Conservation (phyloP, 1,139 yeast species). For the Zygoascus hellenicus region DNA sequence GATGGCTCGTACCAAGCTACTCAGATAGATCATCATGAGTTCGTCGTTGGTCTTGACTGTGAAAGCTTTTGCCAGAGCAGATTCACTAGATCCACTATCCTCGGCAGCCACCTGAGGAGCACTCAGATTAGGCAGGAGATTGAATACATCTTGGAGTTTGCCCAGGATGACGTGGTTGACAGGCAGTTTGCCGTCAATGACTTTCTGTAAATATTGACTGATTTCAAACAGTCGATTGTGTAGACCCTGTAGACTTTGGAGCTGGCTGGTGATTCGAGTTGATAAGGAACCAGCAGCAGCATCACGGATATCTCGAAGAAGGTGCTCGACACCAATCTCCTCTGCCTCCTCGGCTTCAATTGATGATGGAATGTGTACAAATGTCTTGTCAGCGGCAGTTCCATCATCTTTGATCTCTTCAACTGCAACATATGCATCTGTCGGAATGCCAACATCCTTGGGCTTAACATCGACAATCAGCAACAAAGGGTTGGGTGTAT, state of each 20-base stretch:
- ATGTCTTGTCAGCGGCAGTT: constrained; percentile 87
- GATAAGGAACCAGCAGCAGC: constrained; percentile 95
- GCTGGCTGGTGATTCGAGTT: constrained; percentile 78
- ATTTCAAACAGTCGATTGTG: constrained; percentile 77
- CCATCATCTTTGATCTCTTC: constrained; percentile 97
- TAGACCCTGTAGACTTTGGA: constrained; percentile 81
- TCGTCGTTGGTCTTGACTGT: constrained; percentile 93
- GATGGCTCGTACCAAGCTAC: constrained; percentile 86
- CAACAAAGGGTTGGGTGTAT: constrained; percentile 75
- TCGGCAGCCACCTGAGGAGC: constrained; percentile 24
- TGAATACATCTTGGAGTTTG: constrained; percentile 90
- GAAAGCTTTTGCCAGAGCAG: constrained; percentile 62
- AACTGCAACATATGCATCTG: constrained; percentile 90
- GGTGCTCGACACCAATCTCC: constrained; percentile 97
- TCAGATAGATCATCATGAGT: constrained; percentile 85
- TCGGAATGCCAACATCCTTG: constrained; percentile 75
- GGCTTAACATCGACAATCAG: constrained; percentile 92
- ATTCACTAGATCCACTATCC: constrained; percentile 13
- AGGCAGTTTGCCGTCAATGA: constrained; percentile 66
- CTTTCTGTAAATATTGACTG: constrained; percentile 71
- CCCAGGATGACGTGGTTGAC: constrained; percentile 88
- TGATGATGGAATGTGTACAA: constrained; percentile 84
- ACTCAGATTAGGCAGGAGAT: constrained; percentile 77
- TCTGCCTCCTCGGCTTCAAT: constrained; percentile 99
- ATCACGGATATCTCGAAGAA: constrained; percentile 88